Evolutionary conservation across 768 basidiomycete species (phyloP), one percentile per base, ranked within the genome.

Genomic region (Boletellus sp.): DNA sequence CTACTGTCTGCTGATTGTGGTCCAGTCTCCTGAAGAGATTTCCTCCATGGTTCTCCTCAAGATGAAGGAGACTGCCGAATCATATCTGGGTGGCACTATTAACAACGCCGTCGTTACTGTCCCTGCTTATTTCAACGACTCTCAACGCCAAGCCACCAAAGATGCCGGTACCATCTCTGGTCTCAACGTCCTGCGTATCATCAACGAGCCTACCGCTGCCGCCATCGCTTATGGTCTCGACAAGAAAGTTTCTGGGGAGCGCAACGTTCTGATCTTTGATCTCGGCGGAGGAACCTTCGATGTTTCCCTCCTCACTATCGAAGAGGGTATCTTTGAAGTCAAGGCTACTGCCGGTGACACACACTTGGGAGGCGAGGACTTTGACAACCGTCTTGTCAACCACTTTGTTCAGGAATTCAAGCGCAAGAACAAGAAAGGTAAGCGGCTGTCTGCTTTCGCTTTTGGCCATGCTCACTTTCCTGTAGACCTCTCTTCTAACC

Each of bases 201-300:
- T 97, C 77, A 97, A 97, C 75, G 95, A 98, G 72, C 94, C 95
- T 34, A 98, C 95, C 41, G 95, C 95, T 35, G 95, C 95, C 45
- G 94, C 94, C 56, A 97, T 97, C 64, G 94, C 94, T 32, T 97
- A 98, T 73, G 94, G 94, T 75, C 90, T 98, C 46, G 94, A 97
- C 77, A 93, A 94, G 76, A 91, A 95, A 74, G 84, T 88, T 51
- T 69, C 70, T 26, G 86, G 89, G 57, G 94, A 98, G 73, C 87
- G 88, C 53, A 95, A 96, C 67, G 94, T 98, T 61, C 81, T 97
- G 65, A 95, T 97, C 70, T 97, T 96, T 76, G 94, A 98, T 78
- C 87, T 97, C 35, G 94, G 94, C 55, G 94, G 94, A 77, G 94
- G 94, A 76, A 96, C 94, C 33, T 97, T 95, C 72, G 94, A 96